A percentile compares a stretch with the other conserved stretches of the same genome.
Conservation (phyloP, 2,329 filamentous ascomycete genomes). For the Zarea fungicola region DNA sequence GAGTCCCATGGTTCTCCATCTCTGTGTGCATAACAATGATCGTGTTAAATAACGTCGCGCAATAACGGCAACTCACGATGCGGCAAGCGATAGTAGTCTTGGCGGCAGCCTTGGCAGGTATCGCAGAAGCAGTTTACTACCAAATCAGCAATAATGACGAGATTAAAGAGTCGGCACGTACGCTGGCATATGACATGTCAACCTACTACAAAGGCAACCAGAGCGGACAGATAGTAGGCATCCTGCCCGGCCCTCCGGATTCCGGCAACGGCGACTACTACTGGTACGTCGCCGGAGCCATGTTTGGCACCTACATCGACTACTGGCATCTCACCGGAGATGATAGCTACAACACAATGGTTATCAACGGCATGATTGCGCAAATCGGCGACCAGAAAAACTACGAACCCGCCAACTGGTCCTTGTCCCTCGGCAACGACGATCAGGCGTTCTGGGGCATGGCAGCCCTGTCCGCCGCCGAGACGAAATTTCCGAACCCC, state of each 20-base stretch:
- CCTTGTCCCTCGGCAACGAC: constrained; percentile 47
- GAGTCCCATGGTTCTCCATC: too few relatives aligned
- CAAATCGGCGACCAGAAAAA: constrained; percentile 43
- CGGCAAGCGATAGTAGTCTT: too few relatives aligned
- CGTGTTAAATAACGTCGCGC: too few relatives aligned
- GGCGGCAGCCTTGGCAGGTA: not conserved
- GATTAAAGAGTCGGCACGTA: constrained; percentile 41
- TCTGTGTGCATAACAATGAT: too few relatives aligned
- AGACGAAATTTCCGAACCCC: constrained; percentile 46
- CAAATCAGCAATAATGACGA: constrained; percentile 29
- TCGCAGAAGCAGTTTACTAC: not conserved
- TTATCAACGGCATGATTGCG: constrained; percentile 38
- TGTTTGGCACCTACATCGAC: constrained; percentile 32
- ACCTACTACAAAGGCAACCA: constrained; percentile 46
- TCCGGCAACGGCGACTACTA: constrained; percentile 27
- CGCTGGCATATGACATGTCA: constrained; percentile 47
- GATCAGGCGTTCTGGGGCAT: constrained; percentile 58
- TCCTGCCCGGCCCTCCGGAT: constrained; percentile 49
- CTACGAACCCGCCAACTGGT: constrained; percentile 45
- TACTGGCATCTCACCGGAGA: constrained; percentile 41
- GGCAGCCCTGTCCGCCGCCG: constrained; percentile 51
- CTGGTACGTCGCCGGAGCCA: constrained; percentile 28
- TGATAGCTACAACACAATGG: constrained; percentile 43
- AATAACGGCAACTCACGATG: too few relatives aligned
- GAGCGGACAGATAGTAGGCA: constrained; percentile 49